Evolutionary conservation across 208 protist genomes (phyloP), one percentile per base, ranked within the genome.

Genomic region (Novymonas esmeraldas): DNA sequence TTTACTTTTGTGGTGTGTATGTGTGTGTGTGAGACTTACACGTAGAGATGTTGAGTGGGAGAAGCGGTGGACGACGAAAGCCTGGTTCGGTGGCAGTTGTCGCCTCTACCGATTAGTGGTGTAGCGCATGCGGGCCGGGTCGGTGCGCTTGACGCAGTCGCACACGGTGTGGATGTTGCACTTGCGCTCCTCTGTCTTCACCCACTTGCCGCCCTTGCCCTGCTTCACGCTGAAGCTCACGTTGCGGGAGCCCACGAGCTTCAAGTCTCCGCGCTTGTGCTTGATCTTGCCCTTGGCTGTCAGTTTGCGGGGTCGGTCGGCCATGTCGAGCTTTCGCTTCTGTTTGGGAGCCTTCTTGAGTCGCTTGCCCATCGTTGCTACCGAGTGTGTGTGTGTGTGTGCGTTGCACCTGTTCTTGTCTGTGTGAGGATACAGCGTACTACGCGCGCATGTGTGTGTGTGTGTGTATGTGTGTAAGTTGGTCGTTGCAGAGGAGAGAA

Each of bases 141-240:
- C 92, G 0, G 92, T 97, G 55, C 89, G 89, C 33, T 72, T 79
- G 29, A 97, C 85, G 48, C 92, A 97, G 78, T 97, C 79, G 66
- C 92, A 97, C 18, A 94, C 84, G 2, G 85, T 95, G 72, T 97
- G 92, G 18, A 97, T 92, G 67, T 95, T 93, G 75, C 92, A 97
- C 67, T 87, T 84, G 16, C 92, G 87, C 44, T 95, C 92, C 9
- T 87, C 88, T 14, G 82, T 85, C 49, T 74, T 81, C 7, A 94
- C 62, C 82, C 84, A 95, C 70, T 84, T 80, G 4, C 92, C 92
- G 22, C 87, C 87, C 63, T 97, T 97, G 29, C 87, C 88, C 55
- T 97, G 92, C 78, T 91, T 95, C 34, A 94, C 82, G 0, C 79
- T 62, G 58, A 93, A 95, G 64, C 85, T 87, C 18, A 95, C 89